Evolutionary conservation across 1,284 basidiomycete genomes (phyloP), one percentile per base, ranked within the genome.

Genomic region (Ceratorhiza oryzae-sativae): DNA sequence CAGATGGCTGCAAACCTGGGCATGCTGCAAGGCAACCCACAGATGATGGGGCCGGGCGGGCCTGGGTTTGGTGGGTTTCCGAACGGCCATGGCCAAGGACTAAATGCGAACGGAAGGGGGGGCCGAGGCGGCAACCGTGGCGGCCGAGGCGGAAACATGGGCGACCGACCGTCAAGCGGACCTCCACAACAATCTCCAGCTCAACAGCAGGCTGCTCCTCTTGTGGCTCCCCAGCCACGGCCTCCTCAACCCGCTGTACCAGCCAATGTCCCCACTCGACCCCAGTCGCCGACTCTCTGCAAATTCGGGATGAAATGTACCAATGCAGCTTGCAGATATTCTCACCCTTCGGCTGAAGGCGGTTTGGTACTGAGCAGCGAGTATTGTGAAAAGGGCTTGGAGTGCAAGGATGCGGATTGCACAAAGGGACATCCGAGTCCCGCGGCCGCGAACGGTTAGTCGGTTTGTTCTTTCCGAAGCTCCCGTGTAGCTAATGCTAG

Each of bases 301-400:
- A 96, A 96, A 82, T 97, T 91, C 76, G 88, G 86, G 5, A 84
- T 90, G 25, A 95, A 95, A 76, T 98, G 95, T 81, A 91, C 90
- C 62, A 96, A 97, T 80, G 84, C 91, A 0, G 84, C 89, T 62
- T 98, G 95, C 80, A 86, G 90, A 20, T 97, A 88, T 81, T 93
- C 92, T 10, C 95, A 98, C 80, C 94, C 95, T 2, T 94, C 92
- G 4, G 83, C 88, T 13, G 93, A 96, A 81, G 93, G 91, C 78
- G 95, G 95, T n/a, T 86, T 98, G 75, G 95, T 97, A 1, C 83
- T 97, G 72, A 94, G 91, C 77, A 94, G 92, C 74, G 95, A 97
- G 75, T 84, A 92, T 23, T 97, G 95, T 79, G 90, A 93, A 77
- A 88, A 90, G 49, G 93, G 93, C 20, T 90, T 89, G 78, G 83